phyloP scores from a whole-genome alignment of 2,329 filamentous ascomycete species.

The Neospermospora avenae region DNA sequence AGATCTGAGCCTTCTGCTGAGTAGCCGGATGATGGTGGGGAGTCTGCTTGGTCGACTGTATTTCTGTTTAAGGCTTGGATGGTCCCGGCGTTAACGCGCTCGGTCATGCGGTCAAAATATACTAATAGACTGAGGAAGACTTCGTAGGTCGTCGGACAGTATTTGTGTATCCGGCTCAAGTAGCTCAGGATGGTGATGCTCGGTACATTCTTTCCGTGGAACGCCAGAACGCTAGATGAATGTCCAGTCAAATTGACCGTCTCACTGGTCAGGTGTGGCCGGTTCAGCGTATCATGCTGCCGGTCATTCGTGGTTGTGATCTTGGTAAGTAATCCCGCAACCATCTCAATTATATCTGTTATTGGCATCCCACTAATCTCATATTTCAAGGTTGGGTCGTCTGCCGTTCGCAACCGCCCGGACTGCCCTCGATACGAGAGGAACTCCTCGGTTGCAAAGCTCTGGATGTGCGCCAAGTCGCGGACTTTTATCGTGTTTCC shows the following conservation, averaged over 20 bases:
- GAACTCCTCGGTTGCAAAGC: constrained; percentile 76
- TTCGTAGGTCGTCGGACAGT: constrained; percentile 97
- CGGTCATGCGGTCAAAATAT: constrained; percentile 99
- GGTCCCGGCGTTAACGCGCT: constrained; percentile 82
- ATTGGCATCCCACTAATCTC: constrained; percentile 98
- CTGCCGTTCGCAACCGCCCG: constrained; percentile 50
- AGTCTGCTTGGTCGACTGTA: constrained; percentile 28
- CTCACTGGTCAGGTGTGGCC: constrained; percentile 59
- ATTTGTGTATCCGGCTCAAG: constrained; percentile 93
- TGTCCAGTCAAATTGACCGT: constrained; percentile 56
- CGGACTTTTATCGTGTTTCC: constrained; percentile 68
- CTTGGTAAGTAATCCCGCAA: constrained; percentile 90
- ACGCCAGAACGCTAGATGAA: constrained; percentile 78
- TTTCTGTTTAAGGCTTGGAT: constrained; percentile 58
- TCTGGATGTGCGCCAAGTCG: constrained; percentile 87
- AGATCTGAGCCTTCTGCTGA: constrained; percentile 33
- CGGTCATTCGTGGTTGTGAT: constrained; percentile 96
- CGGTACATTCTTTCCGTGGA: constrained; percentile 96
- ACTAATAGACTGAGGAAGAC: constrained; percentile 93
- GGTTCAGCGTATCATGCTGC: constrained; percentile 87
- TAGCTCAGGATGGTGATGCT: constrained; percentile 97
- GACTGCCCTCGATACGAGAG: constrained; percentile 51
- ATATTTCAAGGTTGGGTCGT: constrained; percentile 59
- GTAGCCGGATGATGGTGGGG: constrained; percentile 29
- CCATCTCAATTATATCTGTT: constrained; percentile 97